Evolutionary conservation across 805 yeast genomes (phyloP), one percentile per base, ranked within the genome.

Genomic region (Candida koratica): DNA sequence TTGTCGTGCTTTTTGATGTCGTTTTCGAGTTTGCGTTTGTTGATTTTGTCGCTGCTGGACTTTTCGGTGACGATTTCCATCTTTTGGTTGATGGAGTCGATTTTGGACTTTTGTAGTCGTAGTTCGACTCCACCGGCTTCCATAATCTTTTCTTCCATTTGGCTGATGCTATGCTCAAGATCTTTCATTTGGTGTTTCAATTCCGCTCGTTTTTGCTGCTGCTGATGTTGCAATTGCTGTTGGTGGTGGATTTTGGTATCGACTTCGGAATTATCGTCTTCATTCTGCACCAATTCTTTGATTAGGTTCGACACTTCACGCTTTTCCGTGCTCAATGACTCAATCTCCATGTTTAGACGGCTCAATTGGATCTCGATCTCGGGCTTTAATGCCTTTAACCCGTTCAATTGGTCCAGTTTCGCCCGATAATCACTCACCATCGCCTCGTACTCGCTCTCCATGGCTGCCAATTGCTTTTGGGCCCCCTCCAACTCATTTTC

Each of bases 81-180:
- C 49, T 77, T 74, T 47, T 83, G 84, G 28, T 68, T 65, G 22
- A 83, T 66, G 1, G 94, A 82, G 48, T 79, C 88, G 6, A 93
- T 96, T 51, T 79, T 83, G 1, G 94, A 75, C 42, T 78, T 82
- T 49, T 88, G 96, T 42, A 84, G 56, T 38, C 85, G 77, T 44
- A 93, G 67, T 43, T 79, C 79, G 6, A 84, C 81, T 42, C 99
- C 99, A 36, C 99, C 99, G 36, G 86, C 81, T 33, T 84, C 81
- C 84, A 89, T 77, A 25, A 93, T 86, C 51, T 79, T 73, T 38
- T 81, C 84, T 46, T 87, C 89, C 3, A 89, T 60, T 0, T 48
- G 67, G 9, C 69, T 67, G 26, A 93, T 83, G 39, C 73, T 67
- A 5, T 57, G 51, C 52, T 77, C 85, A 27, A 75, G 57, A 20